Base-by-base conservation (phyloP, 768 basidiomycete genomes). In the Psilocybe tampanensis region DNA sequence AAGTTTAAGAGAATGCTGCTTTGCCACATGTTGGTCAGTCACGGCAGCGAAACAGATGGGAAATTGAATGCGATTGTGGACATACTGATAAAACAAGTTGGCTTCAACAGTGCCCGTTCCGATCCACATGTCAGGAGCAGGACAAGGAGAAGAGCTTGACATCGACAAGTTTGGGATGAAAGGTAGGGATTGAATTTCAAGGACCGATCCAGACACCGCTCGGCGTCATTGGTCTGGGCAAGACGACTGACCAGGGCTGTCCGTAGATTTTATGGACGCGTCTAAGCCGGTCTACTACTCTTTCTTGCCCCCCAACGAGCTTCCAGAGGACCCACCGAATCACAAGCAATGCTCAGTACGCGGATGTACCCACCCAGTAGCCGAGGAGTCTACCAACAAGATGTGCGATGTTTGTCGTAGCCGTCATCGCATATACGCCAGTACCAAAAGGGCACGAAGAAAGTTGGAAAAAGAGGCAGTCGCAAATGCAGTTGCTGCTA, bases 321-420 rank as follows among this genome's bases (percentile, higher is more conserved):
- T 9, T 29, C 47, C 22, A 11, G 29, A 12, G 23, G 21, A n/a
- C 18, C 39, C 29, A 4, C 9, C 29, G 9, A 29, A 53, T 34
- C n/a, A 36, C 8, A 62, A 47, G 24, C 32, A 41, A 24, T 61
- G 60, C 44, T 58, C 60, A 9, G 45, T 61, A 8, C 56, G 56
- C 19, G 56, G 60, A n/a, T 61, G 60, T 48, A 47, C 47, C n/a
- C 54, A 47, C 1, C 41, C 36, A 17, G 44, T 58, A 26, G 42
- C 45, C 45, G 45, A 60, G 17, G 56, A 44, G 6, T 54, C 56
- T 22, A 39, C 47, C 3, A 75, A 71, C 65, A 83, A 79, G 68
- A 84, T 84, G 83, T 85, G 82, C 72, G 77, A 80, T 19, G 60
- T 59, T 0, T 84, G 82, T 69, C 73, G 83, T 21, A 73, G 74